A percentile compares a stretch with the other conserved stretches of the same genome.
These are phyloP conservation scores for Kodamaea suecica DNA, from an alignment of 1,139 yeast genomes.

Conservation along the genomic window DNA sequence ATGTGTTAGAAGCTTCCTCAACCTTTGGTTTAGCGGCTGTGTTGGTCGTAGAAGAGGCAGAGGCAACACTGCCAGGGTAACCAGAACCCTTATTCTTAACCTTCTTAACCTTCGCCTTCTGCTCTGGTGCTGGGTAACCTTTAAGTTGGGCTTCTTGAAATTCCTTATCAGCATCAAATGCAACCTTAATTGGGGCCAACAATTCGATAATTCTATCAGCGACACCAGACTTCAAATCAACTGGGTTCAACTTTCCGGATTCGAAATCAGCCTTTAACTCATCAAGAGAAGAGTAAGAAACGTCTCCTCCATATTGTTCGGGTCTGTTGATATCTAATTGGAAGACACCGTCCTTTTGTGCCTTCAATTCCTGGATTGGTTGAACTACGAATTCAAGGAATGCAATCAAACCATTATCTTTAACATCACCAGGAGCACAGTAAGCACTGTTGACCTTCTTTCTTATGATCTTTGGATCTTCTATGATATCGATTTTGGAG, in stretches of 20 bases:
- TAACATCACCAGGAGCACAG: constrained; percentile 93
- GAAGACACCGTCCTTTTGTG: constrained; percentile 51
- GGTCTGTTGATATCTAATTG: constrained; percentile 82
- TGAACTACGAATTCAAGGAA: constrained; percentile 80
- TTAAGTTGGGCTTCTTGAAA: constrained; percentile 70
- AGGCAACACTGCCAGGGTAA: constrained; percentile 63
- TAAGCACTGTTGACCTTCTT: constrained; percentile 91
- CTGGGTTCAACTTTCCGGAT: constrained; percentile 76
- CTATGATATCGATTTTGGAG: constrained; percentile 90
- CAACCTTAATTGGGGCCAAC: constrained; percentile 81
- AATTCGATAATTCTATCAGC: constrained; percentile 76
- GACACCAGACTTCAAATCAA: constrained; percentile 91
- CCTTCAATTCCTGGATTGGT: constrained; percentile 79
- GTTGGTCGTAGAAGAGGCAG: constrained; percentile 11
- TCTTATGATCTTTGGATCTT: constrained; percentile 80
- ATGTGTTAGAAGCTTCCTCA: constrained; percentile 15
- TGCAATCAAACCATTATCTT: constrained; percentile 85
- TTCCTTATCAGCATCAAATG: constrained; percentile 57
- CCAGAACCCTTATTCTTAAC: constrained; percentile 78
- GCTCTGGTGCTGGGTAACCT: constrained; percentile 77
- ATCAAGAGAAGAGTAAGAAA: constrained; percentile 67
- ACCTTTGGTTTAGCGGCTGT: constrained; percentile 13
- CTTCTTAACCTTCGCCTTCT: constrained; percentile 67
- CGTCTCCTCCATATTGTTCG: constrained; percentile 94
- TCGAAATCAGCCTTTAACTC: constrained; percentile 70